Evolutionary conservation across 2,329 filamentous ascomycete genomes (phyloP), one percentile per base, ranked within the genome.

Genomic region (Macrophomina tecta): DNA sequence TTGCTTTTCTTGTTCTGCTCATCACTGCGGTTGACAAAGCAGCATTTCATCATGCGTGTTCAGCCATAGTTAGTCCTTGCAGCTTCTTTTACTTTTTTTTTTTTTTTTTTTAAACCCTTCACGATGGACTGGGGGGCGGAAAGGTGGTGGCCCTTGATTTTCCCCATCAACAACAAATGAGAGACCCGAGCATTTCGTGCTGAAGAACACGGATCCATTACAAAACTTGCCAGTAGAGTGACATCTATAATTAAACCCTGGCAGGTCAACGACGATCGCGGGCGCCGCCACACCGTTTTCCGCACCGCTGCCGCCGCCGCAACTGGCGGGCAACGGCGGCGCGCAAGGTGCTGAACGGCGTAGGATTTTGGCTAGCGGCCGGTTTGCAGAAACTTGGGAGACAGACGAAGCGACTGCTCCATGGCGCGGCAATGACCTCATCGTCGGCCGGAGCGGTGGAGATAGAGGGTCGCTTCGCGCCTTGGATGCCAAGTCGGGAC

Each of bases 261-360:
- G 58, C 30, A 5, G 58, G 49, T 49, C 58, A 23, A 62, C 11
- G 58, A 30, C 58, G 58, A 62, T 49, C 58, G 12, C n/a, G 32
- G 49, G 48, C 65, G 65, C 65, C 60, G 53, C 51, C 53, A 60
- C 65, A 60, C 65, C 65, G 56, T 42, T 40, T 53, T 38, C 55
- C 65, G 32, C 56, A 48, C 55, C 46, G 56, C 56, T 46, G 36
- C 52, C 48, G 58, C 58, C 30, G 65, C 36, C 36, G 36, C 36
- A 38, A 23, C 23, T 38, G 36, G 36, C 61, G 48, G 65, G 32
- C 49, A 48, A 56, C 60, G 58, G 51, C 58, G 36, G 28, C 45
- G 23, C 38, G 48, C 52, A 58, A 23, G 23, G 23, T 60, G 65
- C 45, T 36, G 32, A 36, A 5, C 23, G 42, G 45, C 65, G 65